Conservation (phyloP, 2,329 filamentous ascomycete genomes). For the Arthrobotrys conoides region DNA sequence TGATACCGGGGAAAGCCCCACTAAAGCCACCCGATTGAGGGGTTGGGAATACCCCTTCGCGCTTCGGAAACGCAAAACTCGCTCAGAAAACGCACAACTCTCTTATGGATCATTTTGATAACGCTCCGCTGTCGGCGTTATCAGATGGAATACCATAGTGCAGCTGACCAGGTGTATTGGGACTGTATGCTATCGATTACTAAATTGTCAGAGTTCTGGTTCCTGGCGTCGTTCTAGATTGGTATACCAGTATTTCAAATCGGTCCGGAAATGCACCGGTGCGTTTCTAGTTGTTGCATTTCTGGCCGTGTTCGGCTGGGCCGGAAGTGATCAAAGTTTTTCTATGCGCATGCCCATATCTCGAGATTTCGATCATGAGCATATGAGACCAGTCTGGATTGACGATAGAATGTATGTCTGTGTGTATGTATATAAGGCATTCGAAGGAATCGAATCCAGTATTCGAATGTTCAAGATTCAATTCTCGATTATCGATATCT, state of each 20-base stretch:
- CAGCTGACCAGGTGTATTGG: too few relatives aligned
- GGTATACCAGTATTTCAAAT: not conserved
- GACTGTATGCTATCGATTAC: not conserved
- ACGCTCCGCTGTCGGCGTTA: slow-evolving; percentile 11
- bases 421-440: not conserved
- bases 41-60: not conserved
- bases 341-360: not conserved
- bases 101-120: not conserved
- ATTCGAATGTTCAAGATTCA: too few relatives aligned
- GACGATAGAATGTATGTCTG: not conserved
- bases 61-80: slow-evolving; percentile 14
- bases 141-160: not conserved
- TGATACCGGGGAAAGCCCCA: not conserved
- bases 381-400: not conserved
- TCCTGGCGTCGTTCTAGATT: too few relatives aligned
- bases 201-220: not conserved
- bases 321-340: not conserved
- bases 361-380: not conserved
- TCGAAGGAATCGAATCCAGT: not conserved
- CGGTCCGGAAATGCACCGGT: not conserved
- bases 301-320: not conserved
- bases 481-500: slow-evolving; percentile 17
- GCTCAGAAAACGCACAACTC: slow-evolving; percentile 4
- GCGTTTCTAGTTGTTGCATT: slow-evolving; percentile 16
- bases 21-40: not conserved